Base-by-base conservation (phyloP, 345 rosid species). In the Lepidium africanum region DNA sequence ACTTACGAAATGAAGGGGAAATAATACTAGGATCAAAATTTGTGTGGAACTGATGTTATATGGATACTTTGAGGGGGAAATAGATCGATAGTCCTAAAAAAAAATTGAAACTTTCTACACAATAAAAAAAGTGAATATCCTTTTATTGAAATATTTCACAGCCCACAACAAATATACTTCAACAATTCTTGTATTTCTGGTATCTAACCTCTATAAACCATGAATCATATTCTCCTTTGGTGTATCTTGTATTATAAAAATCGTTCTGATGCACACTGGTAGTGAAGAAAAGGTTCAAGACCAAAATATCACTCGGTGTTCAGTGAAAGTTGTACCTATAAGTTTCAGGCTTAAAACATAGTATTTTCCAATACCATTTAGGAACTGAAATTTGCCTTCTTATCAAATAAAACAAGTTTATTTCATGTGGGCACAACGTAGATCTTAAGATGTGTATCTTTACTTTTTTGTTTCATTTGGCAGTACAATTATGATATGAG, bases 91-190 rank as follows among this genome's bases (percentile, higher is more conserved):
- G 27, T 4, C 27, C 27, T 3, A 25, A 38, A 3, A 0, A 39
- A n/a, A 2, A 38, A 9, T n/a, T 16, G 17, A 32, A 30, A 41
- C 13, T 17, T 40, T 54, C 11, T 32, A 53, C 21, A 42, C 71
- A n/a, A n/a, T n/a, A 96, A 94, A 83, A 89, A 73, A 74, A 89
- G 67, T 46, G 99, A 94, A 67, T 94, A 91, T 66, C 96, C 97
- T 5, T 91, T 94, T 78, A 75, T 94, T 75, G 97, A 94, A 70
- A 82, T 94, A 48, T 91, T 94, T 80, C 91, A 89, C 25, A 91
- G 83, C 79, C 96, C 99, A 57, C 85, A 84, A 67, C 96, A 87
- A 76, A 93, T 89, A 81, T 54, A 67, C 49, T 51, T 61, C 23
- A 27, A 7, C 9, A 8, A 5, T 11, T 53, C 53, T 33, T 66